phyloP scores from a whole-genome alignment of 306 rosid genomes.

The Urtica urens region DNA sequence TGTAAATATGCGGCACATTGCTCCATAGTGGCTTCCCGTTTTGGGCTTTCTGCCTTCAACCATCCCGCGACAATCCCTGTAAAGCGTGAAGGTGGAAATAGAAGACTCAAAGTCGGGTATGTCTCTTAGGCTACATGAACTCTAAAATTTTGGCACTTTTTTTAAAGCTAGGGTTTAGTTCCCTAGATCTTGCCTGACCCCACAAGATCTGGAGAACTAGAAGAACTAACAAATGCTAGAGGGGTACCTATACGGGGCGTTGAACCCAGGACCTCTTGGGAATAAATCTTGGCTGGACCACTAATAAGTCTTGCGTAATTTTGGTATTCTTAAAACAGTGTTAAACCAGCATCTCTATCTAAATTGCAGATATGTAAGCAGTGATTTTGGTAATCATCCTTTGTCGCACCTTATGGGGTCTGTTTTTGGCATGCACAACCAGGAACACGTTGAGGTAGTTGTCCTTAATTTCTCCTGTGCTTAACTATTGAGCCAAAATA shows the following conservation, averaged over 20 bases:
- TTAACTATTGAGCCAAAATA: not conserved
- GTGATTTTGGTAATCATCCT: constrained; percentile 61
- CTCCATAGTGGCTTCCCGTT: constrained; percentile 83
- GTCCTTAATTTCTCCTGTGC: not conserved
- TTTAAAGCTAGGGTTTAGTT: too few species aligned
- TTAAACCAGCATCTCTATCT: not conserved
- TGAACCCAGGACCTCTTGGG: too few species aligned
- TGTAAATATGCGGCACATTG: constrained; percentile 91
- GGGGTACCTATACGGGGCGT: too few species aligned
- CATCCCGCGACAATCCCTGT: constrained; percentile 57
- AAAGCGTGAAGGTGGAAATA: constrained; percentile 53
- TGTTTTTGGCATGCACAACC: constrained; percentile 85
- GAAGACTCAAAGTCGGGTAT: constrained; percentile 84
- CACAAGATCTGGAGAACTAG: too few species aligned
- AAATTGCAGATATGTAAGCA: constrained; percentile 44
- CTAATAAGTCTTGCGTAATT: too few species aligned
- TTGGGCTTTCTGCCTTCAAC: constrained; percentile 60
- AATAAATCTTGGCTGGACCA: too few species aligned
- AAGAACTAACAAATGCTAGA: too few species aligned
- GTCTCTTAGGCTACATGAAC: constrained; percentile 4
- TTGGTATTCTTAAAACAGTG: too few species aligned
- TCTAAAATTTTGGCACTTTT: not conserved
- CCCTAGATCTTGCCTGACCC: too few species aligned
- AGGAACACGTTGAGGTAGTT: constrained; percentile 73
- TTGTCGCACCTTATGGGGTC: constrained; percentile 95